phyloP scores from a whole-genome alignment of 306 rosid species.

The Canavalia gladiata region DNA sequence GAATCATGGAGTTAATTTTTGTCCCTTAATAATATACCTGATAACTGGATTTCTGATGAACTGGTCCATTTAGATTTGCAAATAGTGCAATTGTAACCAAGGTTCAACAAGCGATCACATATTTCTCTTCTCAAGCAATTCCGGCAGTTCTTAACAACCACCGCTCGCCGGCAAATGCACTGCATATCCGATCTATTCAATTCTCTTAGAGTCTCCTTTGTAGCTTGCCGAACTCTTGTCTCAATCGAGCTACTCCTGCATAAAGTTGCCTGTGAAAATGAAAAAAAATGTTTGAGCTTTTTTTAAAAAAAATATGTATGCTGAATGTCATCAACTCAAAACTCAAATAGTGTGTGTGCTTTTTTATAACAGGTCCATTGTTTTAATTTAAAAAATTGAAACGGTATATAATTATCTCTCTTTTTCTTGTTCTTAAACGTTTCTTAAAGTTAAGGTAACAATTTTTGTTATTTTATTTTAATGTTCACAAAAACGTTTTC shows the following conservation, averaged over 20 bases:
- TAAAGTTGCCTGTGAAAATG: conserved; percentile 55
- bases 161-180: conserved; percentile 61
- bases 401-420: no score
- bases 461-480: no score
- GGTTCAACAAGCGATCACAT: conserved; percentile 57
- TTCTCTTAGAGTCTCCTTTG: conserved; percentile 63
- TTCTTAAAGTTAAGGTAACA: no score
- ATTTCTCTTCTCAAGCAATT: conserved; percentile 69
- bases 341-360: no score
- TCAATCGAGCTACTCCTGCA: conserved; percentile 62
- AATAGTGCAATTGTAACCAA: conserved; percentile 69
- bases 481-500: no score
- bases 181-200: conserved; percentile 26
- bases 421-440: no score
- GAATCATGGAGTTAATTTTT: not conserved
- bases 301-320: no score
- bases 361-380: no score
- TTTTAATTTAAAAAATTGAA: no score
- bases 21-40: conserved; percentile 61
- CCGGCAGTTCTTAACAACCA: conserved; percentile 63
- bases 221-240: conserved; percentile 63
- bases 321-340: not conserved
- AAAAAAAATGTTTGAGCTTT: not conserved
- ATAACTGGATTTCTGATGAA: conserved; percentile 56
- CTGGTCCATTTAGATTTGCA: conserved; percentile 81